A percentile compares a stretch with the other conserved stretches of the same genome.
Conservation (phyloP, 1,284 basidiomycete species). For the Xerocomus cyaneibrunnescens region DNA sequence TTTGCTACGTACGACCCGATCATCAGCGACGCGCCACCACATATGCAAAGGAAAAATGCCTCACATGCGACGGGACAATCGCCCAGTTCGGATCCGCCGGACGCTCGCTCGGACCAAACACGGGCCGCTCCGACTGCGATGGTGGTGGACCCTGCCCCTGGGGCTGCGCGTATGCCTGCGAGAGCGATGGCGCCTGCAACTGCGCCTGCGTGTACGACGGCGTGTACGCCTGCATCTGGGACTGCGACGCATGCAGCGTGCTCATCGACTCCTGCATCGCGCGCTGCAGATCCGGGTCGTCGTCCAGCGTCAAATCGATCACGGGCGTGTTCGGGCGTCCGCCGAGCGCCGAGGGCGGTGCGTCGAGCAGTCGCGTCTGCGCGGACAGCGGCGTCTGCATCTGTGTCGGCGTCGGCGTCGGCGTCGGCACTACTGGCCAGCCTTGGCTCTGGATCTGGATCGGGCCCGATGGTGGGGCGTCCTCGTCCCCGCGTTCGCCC, state of each 20-base stretch:
- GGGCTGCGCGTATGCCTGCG: slow-evolving; percentile 9
- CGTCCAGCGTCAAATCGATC: slow-evolving; percentile 61
- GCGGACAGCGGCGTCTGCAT: not conserved
- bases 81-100: slow-evolving; percentile 66
- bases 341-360: slow-evolving; percentile 21
- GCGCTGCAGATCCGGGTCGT: slow-evolving; percentile 49
- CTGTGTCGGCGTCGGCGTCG: slow-evolving; percentile 1
- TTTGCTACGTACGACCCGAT: slow-evolving; percentile 23
- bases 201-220: slow-evolving; percentile 14
- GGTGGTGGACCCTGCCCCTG: slow-evolving; percentile 9
- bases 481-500: slow-evolving; percentile 47
- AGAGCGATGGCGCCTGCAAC: not conserved
- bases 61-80: slow-evolving; percentile 64
- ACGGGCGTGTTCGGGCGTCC: slow-evolving; percentile 35
- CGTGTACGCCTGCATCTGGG: slow-evolving; percentile 14
- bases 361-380: not conserved
- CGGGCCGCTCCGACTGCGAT: slow-evolving; percentile 33
- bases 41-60: slow-evolving; percentile 5
- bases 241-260: slow-evolving; percentile 23
- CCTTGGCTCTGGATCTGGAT: not conserved
- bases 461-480: too few species aligned
- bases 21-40: slow-evolving; percentile 1
- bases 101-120: slow-evolving; percentile 58
- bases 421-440: not conserved
- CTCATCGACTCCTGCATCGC: slow-evolving; percentile 55